Conservation (phyloP, 2,329 filamentous ascomycete genomes). For the Lecanicillium sp. region DNA sequence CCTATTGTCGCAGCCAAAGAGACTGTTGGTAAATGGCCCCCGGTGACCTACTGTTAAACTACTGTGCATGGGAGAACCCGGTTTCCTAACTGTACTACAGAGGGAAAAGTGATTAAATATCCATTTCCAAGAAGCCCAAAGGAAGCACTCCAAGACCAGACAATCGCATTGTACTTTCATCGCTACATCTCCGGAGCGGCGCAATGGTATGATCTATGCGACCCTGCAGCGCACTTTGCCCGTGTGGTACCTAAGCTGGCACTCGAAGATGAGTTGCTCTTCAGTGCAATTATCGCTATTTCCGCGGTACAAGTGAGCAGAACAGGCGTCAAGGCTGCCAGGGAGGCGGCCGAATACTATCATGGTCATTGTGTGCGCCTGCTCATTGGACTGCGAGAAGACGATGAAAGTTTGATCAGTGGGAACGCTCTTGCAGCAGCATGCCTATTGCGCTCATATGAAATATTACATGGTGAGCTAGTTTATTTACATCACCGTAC, state of each 20-base stretch:
- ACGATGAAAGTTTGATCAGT: neutral
- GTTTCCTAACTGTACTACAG: no score
- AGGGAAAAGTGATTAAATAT: no score
- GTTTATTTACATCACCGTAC: no score
- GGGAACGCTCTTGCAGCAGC: slow-evolving; percentile 1
- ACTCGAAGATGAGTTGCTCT: neutral
- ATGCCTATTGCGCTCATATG: neutral
- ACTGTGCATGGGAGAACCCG: no score
- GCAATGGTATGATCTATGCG: slow-evolving; percentile 1
- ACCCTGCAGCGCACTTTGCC: neutral
- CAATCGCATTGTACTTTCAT: neutral
- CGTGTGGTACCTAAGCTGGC: neutral
- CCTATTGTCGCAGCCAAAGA: no score
- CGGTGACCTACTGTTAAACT: no score
- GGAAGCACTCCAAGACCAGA: neutral
- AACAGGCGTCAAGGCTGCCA: neutral
- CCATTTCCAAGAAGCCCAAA: neutral
- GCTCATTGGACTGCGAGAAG: slow-evolving; percentile 1
- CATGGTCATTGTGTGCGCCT: neutral
- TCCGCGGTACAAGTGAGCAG: neutral
- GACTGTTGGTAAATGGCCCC: no score
- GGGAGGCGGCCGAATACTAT: neutral
- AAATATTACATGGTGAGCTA: no score
- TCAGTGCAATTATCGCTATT: neutral
- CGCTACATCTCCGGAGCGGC: neutral